Base-by-base conservation (phyloP, 768 basidiomycete species). In the Amanita exitialis region DNA sequence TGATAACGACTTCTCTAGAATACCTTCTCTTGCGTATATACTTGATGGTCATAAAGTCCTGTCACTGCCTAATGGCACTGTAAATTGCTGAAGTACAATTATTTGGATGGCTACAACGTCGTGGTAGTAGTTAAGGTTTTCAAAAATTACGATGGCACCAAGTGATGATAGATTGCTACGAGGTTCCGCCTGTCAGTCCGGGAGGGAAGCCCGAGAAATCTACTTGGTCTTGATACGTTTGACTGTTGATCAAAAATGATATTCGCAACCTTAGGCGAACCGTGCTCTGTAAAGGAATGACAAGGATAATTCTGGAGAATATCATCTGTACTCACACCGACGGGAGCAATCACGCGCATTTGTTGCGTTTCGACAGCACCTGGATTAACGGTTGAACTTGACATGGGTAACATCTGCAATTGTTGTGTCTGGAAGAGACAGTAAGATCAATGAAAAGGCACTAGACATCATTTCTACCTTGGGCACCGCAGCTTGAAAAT, bases 371-470 rank as follows among this genome's bases (percentile, higher is more conserved):
- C 95, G 13, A 80, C 77, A 7, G 80, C 69, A 1, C 92, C 90
- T 0, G 90, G 83, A 30, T 67, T 69, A 38, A 99, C 75, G 47
- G 79, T 84, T 9, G 84, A 74, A 64, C 84, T 92, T 4, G 92
- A 92, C 87, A 98, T 97, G 5, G 95, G 91, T 52, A 92, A 74
- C 95, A 99, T 99, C 65, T 97, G 94, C 51, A 99, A 66, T 64
- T 96, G 93, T 68, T 96, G 94, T 0, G 93, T 89, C 91, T 98
- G 61, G 2, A 51, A 42, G 51, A 28, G 44, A 35, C 15, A 25
- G 34, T 25, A 35, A 44, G 20, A 43, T 10, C 50, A 8, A 23
- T 15, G 53, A 15, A 9, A 27, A 23, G 6, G 6, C 51, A 21
- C 25, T 30, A 9, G 6, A n/a, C 7, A 16, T 49, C 64, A 53